Percentiles rank a stretch among this genome's conserved stretches.
phyloP scores from a whole-genome alignment of 352 stramenopile species.

The Phytophthora colocasiae region DNA sequence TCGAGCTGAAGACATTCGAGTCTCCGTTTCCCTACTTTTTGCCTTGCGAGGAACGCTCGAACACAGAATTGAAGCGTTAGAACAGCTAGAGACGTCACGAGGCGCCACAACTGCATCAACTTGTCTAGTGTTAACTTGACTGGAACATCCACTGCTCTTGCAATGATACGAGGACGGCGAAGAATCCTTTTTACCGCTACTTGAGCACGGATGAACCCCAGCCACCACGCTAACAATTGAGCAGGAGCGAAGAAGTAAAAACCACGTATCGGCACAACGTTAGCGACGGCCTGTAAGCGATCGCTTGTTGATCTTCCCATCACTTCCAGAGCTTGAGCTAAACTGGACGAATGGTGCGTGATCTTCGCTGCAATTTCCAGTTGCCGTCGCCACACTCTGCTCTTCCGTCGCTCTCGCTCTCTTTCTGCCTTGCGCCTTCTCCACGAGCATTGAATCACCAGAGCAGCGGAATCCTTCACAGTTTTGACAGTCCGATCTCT shows the following conservation, averaged over 20 bases:
- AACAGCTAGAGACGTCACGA: slow-evolving; percentile 22
- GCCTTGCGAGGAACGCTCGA: slow-evolving; percentile 40
- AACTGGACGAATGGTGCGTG: slow-evolving; percentile 20
- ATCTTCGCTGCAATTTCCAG: slow-evolving; percentile 54
- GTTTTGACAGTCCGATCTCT: slow-evolving; percentile 27
- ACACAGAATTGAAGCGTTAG: slow-evolving; percentile 45
- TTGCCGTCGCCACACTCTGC: slow-evolving; percentile 47
- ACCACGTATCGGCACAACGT: slow-evolving; percentile 15
- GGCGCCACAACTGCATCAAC: slow-evolving; percentile 37
- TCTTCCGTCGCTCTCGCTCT: slow-evolving; percentile 31
- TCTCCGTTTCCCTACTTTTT: slow-evolving; percentile 29
- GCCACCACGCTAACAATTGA: slow-evolving; percentile 48
- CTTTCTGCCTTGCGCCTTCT: slow-evolving; percentile 37
- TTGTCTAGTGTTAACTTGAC: slow-evolving; percentile 40
- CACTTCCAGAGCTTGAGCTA: slow-evolving; percentile 11
- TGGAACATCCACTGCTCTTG: slow-evolving; percentile 49
- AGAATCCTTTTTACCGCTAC: slow-evolving; percentile 38
- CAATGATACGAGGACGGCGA: slow-evolving; percentile 44
- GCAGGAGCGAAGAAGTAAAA: slow-evolving; percentile 46
- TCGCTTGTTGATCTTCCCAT: background rate
- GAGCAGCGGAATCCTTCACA: slow-evolving; percentile 40
- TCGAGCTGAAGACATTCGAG: slow-evolving; percentile 19
- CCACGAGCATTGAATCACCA: slow-evolving; percentile 67
- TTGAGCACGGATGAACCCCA: slow-evolving; percentile 40
- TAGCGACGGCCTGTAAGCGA: slow-evolving; percentile 9